Conservation (phyloP, 768 basidiomycete species). For the Lepiota subincarnata region DNA sequence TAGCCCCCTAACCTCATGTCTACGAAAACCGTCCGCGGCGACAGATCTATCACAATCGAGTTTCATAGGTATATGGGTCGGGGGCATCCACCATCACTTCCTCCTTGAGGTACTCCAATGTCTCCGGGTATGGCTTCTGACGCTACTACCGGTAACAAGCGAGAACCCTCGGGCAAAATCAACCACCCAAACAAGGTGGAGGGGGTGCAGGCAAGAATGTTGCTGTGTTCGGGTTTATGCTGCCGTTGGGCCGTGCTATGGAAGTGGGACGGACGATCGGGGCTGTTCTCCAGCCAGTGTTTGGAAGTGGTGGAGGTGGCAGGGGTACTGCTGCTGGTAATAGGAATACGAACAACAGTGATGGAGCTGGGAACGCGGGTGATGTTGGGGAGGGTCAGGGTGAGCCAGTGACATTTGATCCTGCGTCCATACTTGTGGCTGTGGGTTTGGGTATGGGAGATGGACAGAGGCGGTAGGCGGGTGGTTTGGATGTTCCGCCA, state of each 20-base stretch:
- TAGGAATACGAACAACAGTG: not conserved
- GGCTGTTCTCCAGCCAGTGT: conserved; percentile 1
- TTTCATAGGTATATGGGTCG: conserved; percentile 32
- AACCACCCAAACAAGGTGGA: not conserved
- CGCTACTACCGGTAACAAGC: not conserved
- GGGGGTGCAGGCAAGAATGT: not conserved
- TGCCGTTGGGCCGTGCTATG: not conserved
- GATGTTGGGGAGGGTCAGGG: not conserved
- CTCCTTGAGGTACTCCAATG: not conserved
- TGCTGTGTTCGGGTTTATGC: not conserved
- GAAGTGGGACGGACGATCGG: not conserved
- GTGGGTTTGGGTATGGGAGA: too few species aligned
- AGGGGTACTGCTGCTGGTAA: too few species aligned
- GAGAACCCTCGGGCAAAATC: not conserved
- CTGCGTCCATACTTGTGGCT: not conserved
- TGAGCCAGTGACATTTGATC: not conserved
- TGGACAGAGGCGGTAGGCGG: not conserved
- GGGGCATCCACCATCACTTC: conserved; percentile 12
- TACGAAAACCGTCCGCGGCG: not conserved
- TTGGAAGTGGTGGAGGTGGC: not conserved
- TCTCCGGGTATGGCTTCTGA: not conserved
- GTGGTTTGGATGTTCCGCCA: not conserved
- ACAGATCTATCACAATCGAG: conserved; percentile 33
- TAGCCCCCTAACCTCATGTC: not conserved
- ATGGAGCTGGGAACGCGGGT: too few species aligned